These are phyloP conservation scores for Torulaspora pretoriensis DNA, from an alignment of 1,139 yeast species.

Conservation along the genomic window DNA sequence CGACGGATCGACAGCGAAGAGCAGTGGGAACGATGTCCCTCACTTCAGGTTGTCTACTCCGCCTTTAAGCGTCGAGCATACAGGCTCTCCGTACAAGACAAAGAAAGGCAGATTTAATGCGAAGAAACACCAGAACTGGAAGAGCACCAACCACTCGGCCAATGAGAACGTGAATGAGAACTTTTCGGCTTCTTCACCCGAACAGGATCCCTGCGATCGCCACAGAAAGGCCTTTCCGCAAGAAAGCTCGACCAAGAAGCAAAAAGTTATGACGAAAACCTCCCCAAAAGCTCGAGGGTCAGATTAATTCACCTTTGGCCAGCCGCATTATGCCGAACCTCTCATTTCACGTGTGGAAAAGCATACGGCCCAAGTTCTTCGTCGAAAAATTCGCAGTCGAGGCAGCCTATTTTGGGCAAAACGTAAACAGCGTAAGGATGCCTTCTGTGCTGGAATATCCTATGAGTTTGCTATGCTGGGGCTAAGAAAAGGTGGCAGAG, in stretches of 20 bases:
- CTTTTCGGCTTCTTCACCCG: neutral
- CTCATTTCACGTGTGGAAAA: neutral
- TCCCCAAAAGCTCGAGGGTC: neutral
- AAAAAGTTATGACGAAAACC: slow-evolving; percentile 1
- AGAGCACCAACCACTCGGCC: slow-evolving; percentile 2
- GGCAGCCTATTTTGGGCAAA: slow-evolving; percentile 3
- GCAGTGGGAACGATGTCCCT: slow-evolving; percentile 7
- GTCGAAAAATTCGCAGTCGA: slow-evolving; percentile 2
- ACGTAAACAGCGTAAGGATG: slow-evolving; percentile 2
- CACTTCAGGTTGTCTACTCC: slow-evolving; percentile 15
- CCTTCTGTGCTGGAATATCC: slow-evolving; percentile 3
- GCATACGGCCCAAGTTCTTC: neutral
- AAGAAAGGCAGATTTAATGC: slow-evolving; percentile 8
- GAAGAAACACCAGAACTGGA: slow-evolving; percentile 11
- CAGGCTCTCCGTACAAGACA: slow-evolving; percentile 4
- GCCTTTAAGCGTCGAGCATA: slow-evolving; percentile 17
- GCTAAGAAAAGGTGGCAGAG: slow-evolving; percentile 6
- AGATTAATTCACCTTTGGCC: neutral
- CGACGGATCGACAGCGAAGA: slow-evolving; percentile 5
- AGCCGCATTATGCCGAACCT: neutral
- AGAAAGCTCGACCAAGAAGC: slow-evolving; percentile 5
- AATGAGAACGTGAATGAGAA: neutral
- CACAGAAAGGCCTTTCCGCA: slow-evolving; percentile 3
- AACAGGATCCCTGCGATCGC: neutral
- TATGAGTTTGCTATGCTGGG: slow-evolving; percentile 4